phyloP scores from a whole-genome alignment of 441 rosid genomes.

The Gossypium lobatum region DNA sequence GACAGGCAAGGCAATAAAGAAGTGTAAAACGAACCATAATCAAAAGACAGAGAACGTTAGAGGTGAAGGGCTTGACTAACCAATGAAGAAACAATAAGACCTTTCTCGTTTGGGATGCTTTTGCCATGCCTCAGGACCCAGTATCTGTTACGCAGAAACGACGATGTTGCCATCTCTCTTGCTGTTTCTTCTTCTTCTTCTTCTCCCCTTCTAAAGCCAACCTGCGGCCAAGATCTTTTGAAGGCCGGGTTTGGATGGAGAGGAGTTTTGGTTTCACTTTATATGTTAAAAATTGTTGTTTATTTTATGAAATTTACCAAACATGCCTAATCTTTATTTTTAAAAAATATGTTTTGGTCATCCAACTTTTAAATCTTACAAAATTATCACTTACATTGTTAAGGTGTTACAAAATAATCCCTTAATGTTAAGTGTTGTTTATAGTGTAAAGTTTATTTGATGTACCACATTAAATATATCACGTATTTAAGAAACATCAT shows the following conservation, averaged over 20 bases:
- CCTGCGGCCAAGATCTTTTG: background rate
- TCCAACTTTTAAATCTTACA: too few species aligned
- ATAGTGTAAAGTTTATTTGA: too few species aligned
- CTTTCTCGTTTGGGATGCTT: slow-evolving; percentile 64
- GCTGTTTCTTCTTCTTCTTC: background rate
- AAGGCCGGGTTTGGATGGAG: background rate
- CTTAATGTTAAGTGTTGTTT: too few species aligned
- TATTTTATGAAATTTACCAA: too few species aligned
- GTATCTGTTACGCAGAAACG: slow-evolving; percentile 47
- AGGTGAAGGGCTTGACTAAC: slow-evolving; percentile 25
- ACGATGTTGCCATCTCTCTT: slow-evolving; percentile 23
- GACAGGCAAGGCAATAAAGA: background rate
- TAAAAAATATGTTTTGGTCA: too few species aligned
- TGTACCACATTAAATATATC: too few species aligned
- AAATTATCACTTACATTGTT: too few species aligned
- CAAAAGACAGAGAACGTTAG: background rate
- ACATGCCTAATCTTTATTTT: too few species aligned
- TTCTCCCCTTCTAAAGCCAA: background rate
- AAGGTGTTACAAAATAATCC: too few species aligned
- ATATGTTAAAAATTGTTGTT: too few species aligned
- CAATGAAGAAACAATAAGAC: slow-evolving; percentile 67
- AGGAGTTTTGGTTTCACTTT: background rate
- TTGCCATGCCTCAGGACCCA: slow-evolving; percentile 88
- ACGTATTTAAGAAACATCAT: too few species aligned
- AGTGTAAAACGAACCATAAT: background rate